Evolutionary conservation across 148 eudicot genomes (phyloP), one percentile per base, ranked within the genome.

Genomic region (Rheum nobile): DNA sequence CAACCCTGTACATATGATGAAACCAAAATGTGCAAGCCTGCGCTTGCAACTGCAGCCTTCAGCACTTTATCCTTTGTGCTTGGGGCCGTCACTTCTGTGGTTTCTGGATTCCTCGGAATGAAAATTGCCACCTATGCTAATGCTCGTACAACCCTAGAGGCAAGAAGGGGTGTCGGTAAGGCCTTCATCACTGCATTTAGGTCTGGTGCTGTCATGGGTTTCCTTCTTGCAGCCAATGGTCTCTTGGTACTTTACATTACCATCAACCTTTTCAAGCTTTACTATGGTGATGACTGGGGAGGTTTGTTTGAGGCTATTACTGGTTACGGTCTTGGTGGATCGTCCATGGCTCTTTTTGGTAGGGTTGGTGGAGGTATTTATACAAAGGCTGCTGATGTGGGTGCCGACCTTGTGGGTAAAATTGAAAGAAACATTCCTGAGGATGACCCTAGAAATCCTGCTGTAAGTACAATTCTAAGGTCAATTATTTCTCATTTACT

Each of bases 191-290:
- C 67, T 78, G 97, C 97, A 26, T 92, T 92, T 74, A 85, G 97
- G 79, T 94, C 98, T 37, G 98, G 98, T 63, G 95, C 98, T n/a
- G 98, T 94, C 77, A 94, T 94, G 94, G 96, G 96, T 35, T 90
- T 90, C 83, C 95, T 92, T 72, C 97, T 92, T 78, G 92, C 97
- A 75, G 97, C 97, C 37, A 92, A 88, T 82, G 97, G 97, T 73
- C 93, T 92, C 71, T 79, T 92, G 69, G 97, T 92, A 32, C 77
- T 92, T 71, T 87, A 80, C 85, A 84, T 87, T 71, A 65, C 86
- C 73, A 87, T 92, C 82, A 91, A 88, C 72, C 84, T 92, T 74
- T 92, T 92, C 81, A 90, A 90, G 90, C 57, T 92, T 35, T 92
- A 92, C 84, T 92, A 92, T 71, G 97, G 96, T 61, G 91, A 92